Conservation (phyloP, 768 basidiomycete genomes). For the Termitomyces sp. region DNA sequence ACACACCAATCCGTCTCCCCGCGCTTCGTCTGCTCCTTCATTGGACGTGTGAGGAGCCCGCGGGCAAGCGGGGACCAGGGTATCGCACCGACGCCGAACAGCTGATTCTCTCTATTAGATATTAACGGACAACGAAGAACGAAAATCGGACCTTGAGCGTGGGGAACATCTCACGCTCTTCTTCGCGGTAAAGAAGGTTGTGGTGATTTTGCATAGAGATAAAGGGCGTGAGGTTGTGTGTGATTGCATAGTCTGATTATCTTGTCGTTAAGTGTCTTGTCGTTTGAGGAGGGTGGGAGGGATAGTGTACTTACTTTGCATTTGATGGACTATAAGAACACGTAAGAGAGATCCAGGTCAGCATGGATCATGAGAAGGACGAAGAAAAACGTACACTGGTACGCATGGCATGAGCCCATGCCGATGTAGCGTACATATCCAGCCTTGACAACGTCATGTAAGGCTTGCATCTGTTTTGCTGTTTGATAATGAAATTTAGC, state of each 20-base stretch:
- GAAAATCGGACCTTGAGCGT: conserved; percentile 36
- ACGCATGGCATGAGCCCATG: conserved; percentile 51
- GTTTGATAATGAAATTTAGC: neutral
- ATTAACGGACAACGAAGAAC: too few relatives aligned
- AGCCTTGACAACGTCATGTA: conserved; percentile 62
- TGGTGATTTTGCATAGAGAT: conserved; percentile 71
- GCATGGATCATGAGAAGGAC: neutral
- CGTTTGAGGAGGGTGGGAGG: neutral
- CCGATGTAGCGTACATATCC: conserved; percentile 60
- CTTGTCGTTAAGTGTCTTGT: too few relatives aligned
- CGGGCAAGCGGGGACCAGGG: conserved; percentile 57
- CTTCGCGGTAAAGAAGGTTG: conserved; percentile 56
- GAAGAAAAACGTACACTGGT: conserved; percentile 36
- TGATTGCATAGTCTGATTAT: conserved; percentile 50
- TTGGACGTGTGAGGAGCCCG: conserved; percentile 41
- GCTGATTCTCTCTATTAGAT: conserved; percentile 16
- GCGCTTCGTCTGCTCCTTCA: conserved; percentile 31
- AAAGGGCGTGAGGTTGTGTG: conserved; percentile 53
- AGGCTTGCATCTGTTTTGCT: conserved; percentile 49
- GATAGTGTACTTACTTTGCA: conserved; percentile 41
- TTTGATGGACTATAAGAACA: conserved; percentile 35
- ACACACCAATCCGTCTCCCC: conserved; percentile 30
- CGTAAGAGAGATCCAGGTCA: too few relatives aligned
- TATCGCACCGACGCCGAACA: conserved; percentile 49
- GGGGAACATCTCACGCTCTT: conserved; percentile 62